These are phyloP conservation scores for Pseudogymnoascus sp. DNA, from an alignment of 2,329 filamentous ascomycete genomes.

Conservation along the genomic window DNA sequence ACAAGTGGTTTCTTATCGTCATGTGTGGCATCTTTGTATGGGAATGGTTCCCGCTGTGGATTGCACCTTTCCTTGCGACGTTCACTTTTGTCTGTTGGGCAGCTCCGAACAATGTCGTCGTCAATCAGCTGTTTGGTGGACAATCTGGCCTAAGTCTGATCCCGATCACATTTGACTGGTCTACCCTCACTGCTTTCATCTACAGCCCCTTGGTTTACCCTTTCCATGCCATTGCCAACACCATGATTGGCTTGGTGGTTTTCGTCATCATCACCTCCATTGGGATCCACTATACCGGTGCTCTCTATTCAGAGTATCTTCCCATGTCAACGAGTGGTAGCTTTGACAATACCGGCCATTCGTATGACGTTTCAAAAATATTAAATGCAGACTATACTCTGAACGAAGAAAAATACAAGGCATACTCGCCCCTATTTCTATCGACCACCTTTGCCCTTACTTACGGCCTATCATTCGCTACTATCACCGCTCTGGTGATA, in stretches of 20 bases:
- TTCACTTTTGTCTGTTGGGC: constrained; percentile 68
- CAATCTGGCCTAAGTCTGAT: constrained; percentile 56
- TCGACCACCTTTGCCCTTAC: constrained; percentile 46
- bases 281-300: constrained; percentile 55
- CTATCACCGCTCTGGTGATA: constrained; percentile 49
- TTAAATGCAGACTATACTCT: constrained; percentile 48
- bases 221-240: constrained; percentile 47
- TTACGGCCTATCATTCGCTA: constrained; percentile 59
- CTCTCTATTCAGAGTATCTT: constrained; percentile 53
- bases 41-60: constrained; percentile 47
- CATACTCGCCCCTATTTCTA: constrained; percentile 60
- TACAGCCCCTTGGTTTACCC: constrained; percentile 44
- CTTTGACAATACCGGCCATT: constrained; percentile 54
- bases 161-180: constrained; percentile 68
- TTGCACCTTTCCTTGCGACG: constrained; percentile 60
- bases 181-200: constrained; percentile 59
- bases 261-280: constrained; percentile 53
- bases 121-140: constrained; percentile 66
- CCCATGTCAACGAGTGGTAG: constrained; percentile 52
- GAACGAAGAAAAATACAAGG: constrained; percentile 50
- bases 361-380: constrained; percentile 54
- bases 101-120: constrained; percentile 52
- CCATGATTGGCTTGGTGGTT: constrained; percentile 42
- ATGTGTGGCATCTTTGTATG: constrained; percentile 37
- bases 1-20: constrained; percentile 39